Base-by-base conservation (phyloP, 2,329 filamentous ascomycete species). In the Verticillium dahliae region DNA sequence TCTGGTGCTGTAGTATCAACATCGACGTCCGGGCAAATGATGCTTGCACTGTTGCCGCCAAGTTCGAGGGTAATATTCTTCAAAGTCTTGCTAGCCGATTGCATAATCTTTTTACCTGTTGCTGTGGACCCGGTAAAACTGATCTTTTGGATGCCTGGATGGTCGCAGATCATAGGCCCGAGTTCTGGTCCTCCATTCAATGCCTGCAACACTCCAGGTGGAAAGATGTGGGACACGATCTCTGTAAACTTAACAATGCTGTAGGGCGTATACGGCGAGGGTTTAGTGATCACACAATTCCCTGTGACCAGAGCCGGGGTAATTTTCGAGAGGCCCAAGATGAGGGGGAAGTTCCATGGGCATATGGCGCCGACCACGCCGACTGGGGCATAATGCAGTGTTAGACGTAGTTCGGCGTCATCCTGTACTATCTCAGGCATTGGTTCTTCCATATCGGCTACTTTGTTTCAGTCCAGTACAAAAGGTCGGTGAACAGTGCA, bases 1-100 rank as follows among this genome's bases (percentile, higher is more conserved):
- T 69, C 78, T 67, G 66, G 63, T 0, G 71, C 71, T 2, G 67
- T 67, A 34, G 62, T 65, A 14, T 64, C 66, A 1, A 86, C 73
- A 60, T 88, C 81, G 4, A 86, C 82, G 62, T 87, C 84, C 1
- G 78, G 78, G 38, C 80, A 78, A 38, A 87, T 75, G 64, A 88
- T 85, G 15, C 82, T 80, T 1, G 85, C 78, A 63, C 87, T 84
- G 65, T 87, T 87, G 35, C 85, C 85, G 34, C 84, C 82, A 70
- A 87, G 78, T 69, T 80, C 83, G 9, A 85, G 75, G 0, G 82
- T 83, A 1, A 84, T 74, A 37, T 79, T 76, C 70, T 86, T 85
- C 56, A 85, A 69, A 0, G 81, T 83, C 66, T 74, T 75, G 9
- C 80, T 76, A 63, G 78, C 80, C 63, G 74, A 77, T 38, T 74